These are phyloP conservation scores for Rhizophora apiculata DNA, from an alignment of 345 rosid species.

Conservation along the genomic window DNA sequence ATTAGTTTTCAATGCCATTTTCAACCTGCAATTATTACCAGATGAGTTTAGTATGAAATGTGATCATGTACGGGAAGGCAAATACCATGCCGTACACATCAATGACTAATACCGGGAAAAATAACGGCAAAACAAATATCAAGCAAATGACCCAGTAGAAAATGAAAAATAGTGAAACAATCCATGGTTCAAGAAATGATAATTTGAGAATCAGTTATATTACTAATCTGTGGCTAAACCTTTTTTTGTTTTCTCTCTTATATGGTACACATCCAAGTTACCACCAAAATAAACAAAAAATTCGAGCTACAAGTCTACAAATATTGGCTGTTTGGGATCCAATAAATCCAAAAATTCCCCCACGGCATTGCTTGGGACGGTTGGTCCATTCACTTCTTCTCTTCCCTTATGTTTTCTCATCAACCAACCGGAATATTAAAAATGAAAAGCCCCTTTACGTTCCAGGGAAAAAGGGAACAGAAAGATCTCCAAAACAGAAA, in stretches of 20 bases:
- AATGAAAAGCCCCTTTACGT: background rate
- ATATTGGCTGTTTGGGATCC: too few species aligned
- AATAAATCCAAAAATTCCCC: background rate
- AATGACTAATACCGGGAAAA: background rate
- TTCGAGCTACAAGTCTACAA: too few species aligned
- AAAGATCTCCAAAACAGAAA: slow-evolving; percentile 1
- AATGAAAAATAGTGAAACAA: background rate
- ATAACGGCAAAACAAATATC: background rate
- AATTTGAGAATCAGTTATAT: too few species aligned
- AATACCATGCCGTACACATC: background rate
- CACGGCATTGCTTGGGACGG: background rate
- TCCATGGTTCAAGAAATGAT: too few species aligned
- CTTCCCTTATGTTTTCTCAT: background rate
- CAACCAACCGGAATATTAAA: background rate
- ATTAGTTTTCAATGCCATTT: slow-evolving; percentile 72
- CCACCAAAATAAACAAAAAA: too few species aligned
- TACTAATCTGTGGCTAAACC: too few species aligned
- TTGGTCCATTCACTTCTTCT: background rate
- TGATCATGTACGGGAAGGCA: background rate
- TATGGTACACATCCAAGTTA: too few species aligned
- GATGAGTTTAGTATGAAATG: slow-evolving; percentile 1
- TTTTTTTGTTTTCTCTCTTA: too few species aligned
- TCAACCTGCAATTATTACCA: slow-evolving; percentile 9
- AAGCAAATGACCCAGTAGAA: background rate
- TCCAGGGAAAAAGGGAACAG: background rate